Evolutionary conservation across 345 rosid species (phyloP).

Genomic region (Citrus reticulata): DNA sequence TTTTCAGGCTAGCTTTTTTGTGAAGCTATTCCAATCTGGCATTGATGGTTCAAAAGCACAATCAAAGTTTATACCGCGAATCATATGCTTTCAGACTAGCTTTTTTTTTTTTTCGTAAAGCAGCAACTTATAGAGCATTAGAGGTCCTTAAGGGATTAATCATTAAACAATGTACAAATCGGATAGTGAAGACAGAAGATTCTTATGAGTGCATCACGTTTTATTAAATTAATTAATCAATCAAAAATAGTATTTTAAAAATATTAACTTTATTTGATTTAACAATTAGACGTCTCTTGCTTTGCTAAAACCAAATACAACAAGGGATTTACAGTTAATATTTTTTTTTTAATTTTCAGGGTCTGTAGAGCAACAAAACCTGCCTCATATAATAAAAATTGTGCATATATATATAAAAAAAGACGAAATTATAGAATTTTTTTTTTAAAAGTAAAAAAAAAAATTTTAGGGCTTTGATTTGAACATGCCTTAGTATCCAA

Average conservation of each 20-base stretch:
- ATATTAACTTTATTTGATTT: neutral
- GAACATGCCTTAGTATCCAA: constrained; percentile 37
- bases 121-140: neutral
- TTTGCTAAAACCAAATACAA: neutral
- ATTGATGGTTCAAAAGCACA: neutral
- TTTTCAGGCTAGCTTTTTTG: too few relatives aligned
- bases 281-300: neutral
- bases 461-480: neutral
- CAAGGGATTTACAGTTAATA: neutral
- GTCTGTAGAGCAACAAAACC: neutral
- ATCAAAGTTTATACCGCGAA: neutral
- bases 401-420: neutral
- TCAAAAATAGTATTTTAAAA: neutral
- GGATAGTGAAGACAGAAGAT: neutral
- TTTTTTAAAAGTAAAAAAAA: neutral
- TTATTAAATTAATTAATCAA: neutral
- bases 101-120: neutral
- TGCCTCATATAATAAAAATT: too few relatives aligned
- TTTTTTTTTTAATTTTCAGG: too few relatives aligned
- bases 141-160: neutral
- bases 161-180: neutral
- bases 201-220: too few relatives aligned
- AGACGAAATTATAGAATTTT: neutral
- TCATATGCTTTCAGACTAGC: neutral
- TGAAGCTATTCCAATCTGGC: too few relatives aligned